A percentile compares a stretch with the other conserved stretches of the same genome.
Conservation (phyloP, 331 rosid species). For the Stylosanthes scabra region DNA sequence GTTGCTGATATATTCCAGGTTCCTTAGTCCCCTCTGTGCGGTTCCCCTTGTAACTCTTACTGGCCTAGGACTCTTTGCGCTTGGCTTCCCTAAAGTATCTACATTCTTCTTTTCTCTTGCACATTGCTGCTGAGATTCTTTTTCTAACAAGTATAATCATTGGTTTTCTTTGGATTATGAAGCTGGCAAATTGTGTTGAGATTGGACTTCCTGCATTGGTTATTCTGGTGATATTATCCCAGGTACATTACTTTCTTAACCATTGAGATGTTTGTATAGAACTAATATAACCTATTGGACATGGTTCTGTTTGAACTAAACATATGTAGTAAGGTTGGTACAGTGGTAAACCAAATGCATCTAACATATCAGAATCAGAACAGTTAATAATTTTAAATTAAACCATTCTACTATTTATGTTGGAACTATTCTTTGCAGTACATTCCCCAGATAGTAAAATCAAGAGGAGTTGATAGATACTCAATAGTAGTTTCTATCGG, state of each 20-base stretch:
- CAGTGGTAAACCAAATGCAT: too few species aligned
- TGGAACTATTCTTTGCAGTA: conserved; percentile 66
- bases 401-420: conserved; percentile 37
- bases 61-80: conserved; percentile 75
- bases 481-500: conserved; percentile 68
- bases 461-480: conserved; percentile 61
- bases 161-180: conserved; percentile 41
- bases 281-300: too few species aligned
- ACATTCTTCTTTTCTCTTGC: conserved; percentile 2
- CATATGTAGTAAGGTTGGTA: too few species aligned
- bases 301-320: too few species aligned
- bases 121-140: conserved; percentile 11
- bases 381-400: too few species aligned
- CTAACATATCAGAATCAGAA: too few species aligned
- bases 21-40: conserved; percentile 80
- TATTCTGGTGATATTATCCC: conserved; percentile 71
- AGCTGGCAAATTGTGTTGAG: conserved; percentile 90
- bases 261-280: conserved; percentile 16
- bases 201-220: conserved; percentile 88
- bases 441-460: conserved; percentile 55
- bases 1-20: conserved; percentile 56
- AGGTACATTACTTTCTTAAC: conserved; percentile 52
- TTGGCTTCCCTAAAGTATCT: conserved; percentile 78
- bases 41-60: conserved; percentile 90
- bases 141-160: conserved; percentile 24